Evolutionary conservation across 106 monocot species (phyloP).

Genomic region (Dactylorhiza incarnata): DNA sequence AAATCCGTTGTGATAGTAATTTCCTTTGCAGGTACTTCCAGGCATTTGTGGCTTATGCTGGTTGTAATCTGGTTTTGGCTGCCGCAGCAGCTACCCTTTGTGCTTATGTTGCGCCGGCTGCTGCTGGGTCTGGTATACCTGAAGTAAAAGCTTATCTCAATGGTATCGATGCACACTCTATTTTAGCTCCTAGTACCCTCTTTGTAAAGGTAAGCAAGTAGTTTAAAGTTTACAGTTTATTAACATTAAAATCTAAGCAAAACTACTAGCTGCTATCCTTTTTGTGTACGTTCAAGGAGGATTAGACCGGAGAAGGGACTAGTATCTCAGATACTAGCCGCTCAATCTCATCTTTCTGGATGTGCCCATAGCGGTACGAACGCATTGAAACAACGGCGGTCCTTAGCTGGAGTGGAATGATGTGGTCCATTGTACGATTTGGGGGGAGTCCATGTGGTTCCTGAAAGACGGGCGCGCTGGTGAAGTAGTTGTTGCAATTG

Average conservation of each 20-base stretch:
- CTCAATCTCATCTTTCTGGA: too few species aligned
- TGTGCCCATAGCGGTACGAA: too few species aligned
- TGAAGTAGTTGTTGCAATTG: too few species aligned
- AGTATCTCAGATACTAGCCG: too few species aligned
- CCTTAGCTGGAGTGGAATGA: too few species aligned
- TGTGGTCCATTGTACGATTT: too few species aligned
- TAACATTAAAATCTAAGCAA: not conserved
- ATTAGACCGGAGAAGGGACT: too few species aligned
- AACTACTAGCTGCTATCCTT: too few species aligned
- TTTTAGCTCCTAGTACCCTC: slow-evolving; percentile 71
- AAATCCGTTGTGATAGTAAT: not conserved
- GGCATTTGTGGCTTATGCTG: slow-evolving; percentile 49
- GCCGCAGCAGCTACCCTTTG: slow-evolving; percentile 56
- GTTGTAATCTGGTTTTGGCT: slow-evolving; percentile 56
- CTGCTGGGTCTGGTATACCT: slow-evolving; percentile 82
- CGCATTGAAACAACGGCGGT: too few species aligned
- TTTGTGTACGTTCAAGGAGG: too few species aligned
- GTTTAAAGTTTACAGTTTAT: not conserved
- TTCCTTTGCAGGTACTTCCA: slow-evolving; percentile 44
- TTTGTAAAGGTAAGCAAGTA: slow-evolving; percentile 59
- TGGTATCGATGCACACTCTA: slow-evolving; percentile 76
- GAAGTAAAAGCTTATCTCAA: slow-evolving; percentile 92
- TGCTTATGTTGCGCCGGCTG: slow-evolving; percentile 78
- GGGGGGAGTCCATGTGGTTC: too few species aligned
- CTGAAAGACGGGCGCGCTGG: too few species aligned